A percentile compares a stretch with the other conserved stretches of the same genome.
These are phyloP conservation scores for Alternaria ethzedia DNA, from an alignment of 2,329 filamentous ascomycete species.

Conservation along the genomic window DNA sequence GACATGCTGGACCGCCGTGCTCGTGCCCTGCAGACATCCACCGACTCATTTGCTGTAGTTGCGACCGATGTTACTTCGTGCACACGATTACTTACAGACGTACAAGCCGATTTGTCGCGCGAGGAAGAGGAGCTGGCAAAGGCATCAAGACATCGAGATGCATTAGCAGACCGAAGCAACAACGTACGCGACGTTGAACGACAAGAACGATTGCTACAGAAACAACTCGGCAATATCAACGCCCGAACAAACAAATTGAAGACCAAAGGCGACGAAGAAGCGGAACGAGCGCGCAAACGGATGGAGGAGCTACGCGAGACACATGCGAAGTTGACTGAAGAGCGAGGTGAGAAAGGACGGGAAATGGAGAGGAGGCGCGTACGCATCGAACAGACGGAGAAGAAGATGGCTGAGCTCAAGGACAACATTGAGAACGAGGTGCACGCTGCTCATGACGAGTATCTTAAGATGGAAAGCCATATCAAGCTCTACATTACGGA, in stretches of 20 bases:
- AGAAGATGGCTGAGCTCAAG: constrained; percentile 99
- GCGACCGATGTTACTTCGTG: constrained; percentile 84
- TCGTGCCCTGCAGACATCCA: constrained; percentile 89
- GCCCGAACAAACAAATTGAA: constrained; percentile 86
- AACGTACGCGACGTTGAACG: constrained; percentile 92
- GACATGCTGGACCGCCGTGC: constrained; percentile 85
- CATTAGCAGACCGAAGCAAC: constrained; percentile 84
- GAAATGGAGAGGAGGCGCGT: constrained; percentile 92
- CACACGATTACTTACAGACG: constrained; percentile 87
- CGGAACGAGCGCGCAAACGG: constrained; percentile 78
- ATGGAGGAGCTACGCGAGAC: constrained; percentile 88
- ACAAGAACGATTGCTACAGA: constrained; percentile 80
- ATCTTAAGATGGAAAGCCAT: constrained; percentile 95
- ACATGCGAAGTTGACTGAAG: constrained; percentile 81
- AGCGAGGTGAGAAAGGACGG: constrained; percentile 83
- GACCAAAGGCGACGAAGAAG: constrained; percentile 80
- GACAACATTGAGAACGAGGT: constrained; percentile 97
- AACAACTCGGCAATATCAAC: constrained; percentile 84
- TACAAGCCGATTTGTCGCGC: constrained; percentile 80
- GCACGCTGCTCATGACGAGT: constrained; percentile 88
- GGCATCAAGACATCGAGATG: constrained; percentile 82
- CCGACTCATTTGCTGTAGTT: constrained; percentile 86
- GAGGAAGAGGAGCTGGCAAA: constrained; percentile 89
- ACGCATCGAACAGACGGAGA: constrained; percentile 97
- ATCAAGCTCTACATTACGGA: constrained; percentile 98